phyloP scores from a whole-genome alignment of 495 filamentous ascomycete genomes.

The Rostrohypoxylon terebratum region DNA sequence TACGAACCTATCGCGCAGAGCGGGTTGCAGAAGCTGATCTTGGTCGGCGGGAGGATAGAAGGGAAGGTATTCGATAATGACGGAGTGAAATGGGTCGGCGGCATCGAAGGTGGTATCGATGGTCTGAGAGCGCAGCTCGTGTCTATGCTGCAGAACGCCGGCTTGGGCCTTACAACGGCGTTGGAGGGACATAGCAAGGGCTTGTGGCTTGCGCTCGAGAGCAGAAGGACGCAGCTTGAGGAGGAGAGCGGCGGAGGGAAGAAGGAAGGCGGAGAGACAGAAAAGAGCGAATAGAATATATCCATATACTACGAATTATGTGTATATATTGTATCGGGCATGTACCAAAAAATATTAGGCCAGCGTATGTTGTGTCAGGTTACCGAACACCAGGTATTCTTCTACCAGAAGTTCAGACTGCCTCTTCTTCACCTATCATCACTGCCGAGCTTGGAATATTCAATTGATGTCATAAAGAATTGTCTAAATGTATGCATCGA shows the following conservation, averaged over 20 bases:
- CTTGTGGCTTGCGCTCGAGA: slow-evolving; percentile 86
- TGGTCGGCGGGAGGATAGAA: slow-evolving; percentile 85
- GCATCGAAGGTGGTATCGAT: slow-evolving; percentile 85
- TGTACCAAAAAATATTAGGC: slow-evolving; percentile 6
- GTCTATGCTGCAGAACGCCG: slow-evolving; percentile 77
- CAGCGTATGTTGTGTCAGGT: neutral
- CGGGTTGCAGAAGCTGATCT: slow-evolving; percentile 85
- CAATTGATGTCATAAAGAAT: too few relatives aligned
- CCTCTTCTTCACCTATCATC: neutral
- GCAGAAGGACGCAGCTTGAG: slow-evolving; percentile 78
- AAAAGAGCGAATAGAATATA: slow-evolving; percentile 45
- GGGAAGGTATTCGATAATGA: slow-evolving; percentile 84
- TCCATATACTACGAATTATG: neutral
- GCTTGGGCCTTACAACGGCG: slow-evolving; percentile 74
- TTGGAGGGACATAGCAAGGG: slow-evolving; percentile 82
- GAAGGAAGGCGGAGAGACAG: slow-evolving; percentile 47
- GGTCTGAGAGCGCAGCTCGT: slow-evolving; percentile 86
- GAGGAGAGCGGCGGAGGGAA: slow-evolving; percentile 67
- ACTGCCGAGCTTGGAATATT: neutral
- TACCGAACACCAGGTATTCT: neutral
- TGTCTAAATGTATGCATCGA: too few relatives aligned
- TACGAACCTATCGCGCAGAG: slow-evolving; percentile 79
- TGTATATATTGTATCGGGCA: neutral
- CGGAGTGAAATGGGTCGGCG: slow-evolving; percentile 83
- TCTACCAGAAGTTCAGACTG: neutral